Conservation (phyloP, 164 flowering plant genomes). For the Umbellularia californica region DNA sequence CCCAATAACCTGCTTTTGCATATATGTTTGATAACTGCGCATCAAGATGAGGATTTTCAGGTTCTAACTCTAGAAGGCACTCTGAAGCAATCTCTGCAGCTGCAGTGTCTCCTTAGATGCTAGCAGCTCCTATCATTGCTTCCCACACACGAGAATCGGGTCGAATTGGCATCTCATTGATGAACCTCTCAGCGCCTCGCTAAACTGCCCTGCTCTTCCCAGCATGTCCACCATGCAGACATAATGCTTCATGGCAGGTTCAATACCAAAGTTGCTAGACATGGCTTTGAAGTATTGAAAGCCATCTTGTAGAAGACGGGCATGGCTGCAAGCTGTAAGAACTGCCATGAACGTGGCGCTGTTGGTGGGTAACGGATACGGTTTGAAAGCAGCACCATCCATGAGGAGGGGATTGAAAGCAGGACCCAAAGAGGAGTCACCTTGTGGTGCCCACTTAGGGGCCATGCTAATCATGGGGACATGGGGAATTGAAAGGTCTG, state of each 20-base stretch:
- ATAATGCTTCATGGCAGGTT: conserved; percentile 17
- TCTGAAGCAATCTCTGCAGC: conserved; percentile 10
- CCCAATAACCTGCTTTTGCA: conserved; percentile 16
- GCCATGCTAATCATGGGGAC: no score
- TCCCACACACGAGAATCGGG: conserved; percentile 14
- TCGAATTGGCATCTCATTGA: conserved; percentile 12
- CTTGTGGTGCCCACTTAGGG: no score
- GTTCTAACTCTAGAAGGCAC: conserved; percentile 5
- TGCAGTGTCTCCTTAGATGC: conserved; percentile 9
- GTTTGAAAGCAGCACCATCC: no score
- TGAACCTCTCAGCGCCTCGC: conserved; percentile 15
- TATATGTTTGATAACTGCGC: conserved; percentile 11
- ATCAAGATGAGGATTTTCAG: conserved; percentile 11
- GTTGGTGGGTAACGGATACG: neutral
- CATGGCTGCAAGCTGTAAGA: conserved; percentile 16
- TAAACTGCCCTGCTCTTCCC: conserved; percentile 15
- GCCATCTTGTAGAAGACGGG: conserved; percentile 11
- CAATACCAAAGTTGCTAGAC: conserved; percentile 8
- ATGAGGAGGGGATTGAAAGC: no score
- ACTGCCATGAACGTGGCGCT: conserved; percentile 12
- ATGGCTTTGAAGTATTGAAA: conserved; percentile 10
- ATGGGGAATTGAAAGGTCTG: no score
- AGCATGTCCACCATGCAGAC: conserved; percentile 20
- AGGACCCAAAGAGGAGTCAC: no score
- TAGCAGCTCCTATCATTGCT: conserved; percentile 17